Percentiles rank a stretch among this genome's conserved stretches.
These are phyloP conservation scores for Eucalyptus lansdowneana DNA, from an alignment of 345 rosid species.

Conservation along the genomic window DNA sequence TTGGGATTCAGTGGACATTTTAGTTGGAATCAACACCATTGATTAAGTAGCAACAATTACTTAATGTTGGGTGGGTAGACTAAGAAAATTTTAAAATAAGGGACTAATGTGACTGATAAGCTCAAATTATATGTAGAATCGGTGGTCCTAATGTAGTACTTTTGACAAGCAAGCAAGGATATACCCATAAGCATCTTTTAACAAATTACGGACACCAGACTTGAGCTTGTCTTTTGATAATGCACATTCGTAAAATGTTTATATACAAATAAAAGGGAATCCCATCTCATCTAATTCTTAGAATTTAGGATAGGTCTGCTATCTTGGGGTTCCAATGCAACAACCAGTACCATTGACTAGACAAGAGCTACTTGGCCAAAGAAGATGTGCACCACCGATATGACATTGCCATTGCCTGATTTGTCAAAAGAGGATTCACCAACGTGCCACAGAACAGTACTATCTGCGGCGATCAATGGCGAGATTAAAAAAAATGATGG, in stretches of 20 bases:
- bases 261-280: too few species aligned
- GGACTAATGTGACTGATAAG: neutral
- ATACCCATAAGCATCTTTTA: too few species aligned
- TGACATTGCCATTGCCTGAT: too few species aligned
- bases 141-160: too few species aligned
- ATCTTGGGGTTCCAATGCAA: neutral
- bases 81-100: neutral
- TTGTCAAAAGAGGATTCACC: too few species aligned
- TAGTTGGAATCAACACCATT: neutral
- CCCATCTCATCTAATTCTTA: neutral
- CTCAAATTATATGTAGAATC: too few species aligned
- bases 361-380: too few species aligned
- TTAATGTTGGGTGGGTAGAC: neutral
- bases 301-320: neutral
- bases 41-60: neutral
- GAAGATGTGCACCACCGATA: neutral
- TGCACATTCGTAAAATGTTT: too few species aligned
- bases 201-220: too few species aligned
- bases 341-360: neutral
- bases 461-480: neutral
- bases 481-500: neutral
- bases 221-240: too few species aligned
- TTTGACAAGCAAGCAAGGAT: too few species aligned
- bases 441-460: neutral
- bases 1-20: accelerated